Evolutionary conservation across 2,329 filamentous ascomycete genomes (phyloP).

Genomic region (Berkeleyomyces rouxiae): DNA sequence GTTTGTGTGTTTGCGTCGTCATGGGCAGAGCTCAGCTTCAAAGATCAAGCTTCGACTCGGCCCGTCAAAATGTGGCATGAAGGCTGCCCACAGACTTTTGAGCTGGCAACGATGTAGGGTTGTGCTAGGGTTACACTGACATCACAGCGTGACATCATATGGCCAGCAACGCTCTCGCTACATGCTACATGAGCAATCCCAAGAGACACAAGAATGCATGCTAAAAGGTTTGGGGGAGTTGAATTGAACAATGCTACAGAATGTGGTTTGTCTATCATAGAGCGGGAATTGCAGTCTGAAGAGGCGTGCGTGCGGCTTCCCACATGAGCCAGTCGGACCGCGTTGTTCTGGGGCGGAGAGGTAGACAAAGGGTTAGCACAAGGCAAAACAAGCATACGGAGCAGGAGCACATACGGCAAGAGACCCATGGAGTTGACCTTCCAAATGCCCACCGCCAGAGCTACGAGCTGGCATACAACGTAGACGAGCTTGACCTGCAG

Average conservation of each 20-base stretch:
- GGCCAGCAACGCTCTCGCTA: background rate
- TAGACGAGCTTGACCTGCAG: conserved; percentile 77
- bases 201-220: background rate
- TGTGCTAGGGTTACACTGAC: background rate
- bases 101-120: background rate
- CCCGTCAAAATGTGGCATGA: background rate
- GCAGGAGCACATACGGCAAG: conserved; percentile 51
- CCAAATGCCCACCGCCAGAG: conserved; percentile 77
- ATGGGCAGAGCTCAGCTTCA: background rate
- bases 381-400: background rate
- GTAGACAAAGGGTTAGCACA: conserved; percentile 11
- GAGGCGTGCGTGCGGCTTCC: conserved; percentile 58
- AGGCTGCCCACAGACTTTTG: background rate
- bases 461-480: conserved; percentile 68
- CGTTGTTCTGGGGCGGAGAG: conserved; percentile 52
- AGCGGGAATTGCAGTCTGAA: conserved; percentile 49
- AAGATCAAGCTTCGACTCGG: background rate
- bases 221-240: too few species aligned
- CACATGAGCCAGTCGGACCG: conserved; percentile 95
- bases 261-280: conserved; percentile 20
- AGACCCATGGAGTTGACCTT: conserved; percentile 95
- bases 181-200: background rate
- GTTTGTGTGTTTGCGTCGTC: background rate
- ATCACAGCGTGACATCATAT: background rate
- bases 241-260: too few species aligned